Percentiles rank a stretch among this genome's conserved stretches.
These are phyloP conservation scores for Fusarium buxicola DNA, from an alignment of 2,329 filamentous ascomycete species.

Conservation along the genomic window DNA sequence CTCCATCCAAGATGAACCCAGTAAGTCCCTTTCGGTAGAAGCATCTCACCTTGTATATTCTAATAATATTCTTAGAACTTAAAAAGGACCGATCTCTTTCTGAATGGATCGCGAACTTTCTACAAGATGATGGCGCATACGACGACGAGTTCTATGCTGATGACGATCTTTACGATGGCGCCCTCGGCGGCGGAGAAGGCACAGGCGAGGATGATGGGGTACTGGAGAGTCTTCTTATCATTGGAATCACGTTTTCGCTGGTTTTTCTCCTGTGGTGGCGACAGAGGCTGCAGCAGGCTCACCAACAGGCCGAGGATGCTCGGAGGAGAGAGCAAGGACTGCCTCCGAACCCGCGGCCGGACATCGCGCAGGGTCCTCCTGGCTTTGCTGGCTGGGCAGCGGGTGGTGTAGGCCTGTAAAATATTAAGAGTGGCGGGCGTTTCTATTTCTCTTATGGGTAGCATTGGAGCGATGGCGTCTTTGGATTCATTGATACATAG, in stretches of 20 bases:
- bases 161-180: slow-evolving; percentile 66
- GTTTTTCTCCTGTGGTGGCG: slow-evolving; percentile 85
- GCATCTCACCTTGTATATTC: background rate
- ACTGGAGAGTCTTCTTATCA: slow-evolving; percentile 85
- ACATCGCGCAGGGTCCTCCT: slow-evolving; percentile 38
- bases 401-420: slow-evolving; percentile 51
- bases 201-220: slow-evolving; percentile 78
- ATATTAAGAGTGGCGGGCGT: slow-evolving; percentile 17
- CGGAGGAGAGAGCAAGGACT: slow-evolving; percentile 50
- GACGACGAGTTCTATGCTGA: slow-evolving; percentile 69
- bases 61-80: slow-evolving; percentile 63
- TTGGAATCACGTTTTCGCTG: slow-evolving; percentile 79
- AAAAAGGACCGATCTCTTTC: slow-evolving; percentile 80
- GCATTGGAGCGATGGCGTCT: slow-evolving; percentile 47
- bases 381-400: slow-evolving; percentile 53
- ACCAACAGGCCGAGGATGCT: slow-evolving; percentile 52
- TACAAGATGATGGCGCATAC: slow-evolving; percentile 76
- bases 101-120: slow-evolving; percentile 90
- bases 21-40: slow-evolving; percentile 61
- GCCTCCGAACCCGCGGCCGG: slow-evolving; percentile 42
- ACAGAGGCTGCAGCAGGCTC: slow-evolving; percentile 73
- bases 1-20: slow-evolving; percentile 88
- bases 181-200: slow-evolving; percentile 70
- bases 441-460: slow-evolving; percentile 36
- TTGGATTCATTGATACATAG: slow-evolving; percentile 39